A percentile compares a stretch with the other conserved stretches of the same genome.
These are phyloP conservation scores for Arthrobotrys pseudoclavata DNA, from an alignment of 2,329 filamentous ascomycete genomes.

Conservation along the genomic window DNA sequence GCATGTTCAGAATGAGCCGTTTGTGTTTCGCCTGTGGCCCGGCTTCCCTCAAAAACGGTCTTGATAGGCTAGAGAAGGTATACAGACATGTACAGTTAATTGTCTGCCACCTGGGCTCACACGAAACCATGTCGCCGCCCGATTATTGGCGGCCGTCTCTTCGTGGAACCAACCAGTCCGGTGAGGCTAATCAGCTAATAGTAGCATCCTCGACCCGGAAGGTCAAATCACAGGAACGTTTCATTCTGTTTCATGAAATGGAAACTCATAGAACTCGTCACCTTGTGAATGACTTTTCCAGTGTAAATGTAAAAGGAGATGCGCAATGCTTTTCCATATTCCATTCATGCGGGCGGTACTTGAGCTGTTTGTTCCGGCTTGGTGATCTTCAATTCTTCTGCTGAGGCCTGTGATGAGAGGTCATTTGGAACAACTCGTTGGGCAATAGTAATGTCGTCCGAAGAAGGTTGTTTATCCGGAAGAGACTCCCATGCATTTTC, in stretches of 20 bases:
- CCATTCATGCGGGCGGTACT: slow-evolving; percentile 35
- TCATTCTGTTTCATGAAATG: slow-evolving; percentile 47
- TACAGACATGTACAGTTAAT: neutral
- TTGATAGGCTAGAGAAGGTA: neutral
- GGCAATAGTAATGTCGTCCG: slow-evolving; percentile 38
- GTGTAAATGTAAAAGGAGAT: slow-evolving; percentile 20
- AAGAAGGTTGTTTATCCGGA: slow-evolving; percentile 49
- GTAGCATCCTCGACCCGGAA: slow-evolving; percentile 1
- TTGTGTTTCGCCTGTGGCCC: slow-evolving; percentile 12
- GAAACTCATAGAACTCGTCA: slow-evolving; percentile 51
- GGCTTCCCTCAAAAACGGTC: neutral
- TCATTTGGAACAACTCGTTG: slow-evolving; percentile 44
- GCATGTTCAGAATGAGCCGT: slow-evolving; percentile 17
- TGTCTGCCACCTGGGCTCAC: neutral
- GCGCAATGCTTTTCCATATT: neutral
- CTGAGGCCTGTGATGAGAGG: slow-evolving; percentile 35
- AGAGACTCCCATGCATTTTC: slow-evolving; percentile 55
- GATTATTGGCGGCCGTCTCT: slow-evolving; percentile 17
- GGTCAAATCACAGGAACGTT: slow-evolving; percentile 39
- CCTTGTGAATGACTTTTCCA: slow-evolving; percentile 37
- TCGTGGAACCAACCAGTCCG: slow-evolving; percentile 8
- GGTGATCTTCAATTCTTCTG: slow-evolving; percentile 47
- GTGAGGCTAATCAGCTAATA: neutral
- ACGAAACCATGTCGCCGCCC: slow-evolving; percentile 16
- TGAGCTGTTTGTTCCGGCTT: slow-evolving; percentile 30